Conservation (phyloP, 495 filamentous ascomycete species). For the Penicillium daleae region DNA sequence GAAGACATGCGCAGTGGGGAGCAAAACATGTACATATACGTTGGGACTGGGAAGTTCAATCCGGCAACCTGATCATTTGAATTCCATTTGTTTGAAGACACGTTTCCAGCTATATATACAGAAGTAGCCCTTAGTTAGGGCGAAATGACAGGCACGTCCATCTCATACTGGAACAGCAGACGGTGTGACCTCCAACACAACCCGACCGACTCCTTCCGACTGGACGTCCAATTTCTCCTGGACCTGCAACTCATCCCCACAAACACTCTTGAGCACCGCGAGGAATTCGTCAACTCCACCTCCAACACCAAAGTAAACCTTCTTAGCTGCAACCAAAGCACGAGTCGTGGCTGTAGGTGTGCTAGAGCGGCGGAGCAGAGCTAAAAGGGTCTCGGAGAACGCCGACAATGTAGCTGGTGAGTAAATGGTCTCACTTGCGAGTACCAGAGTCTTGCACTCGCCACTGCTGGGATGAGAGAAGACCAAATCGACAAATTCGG, state of each 20-base stretch:
- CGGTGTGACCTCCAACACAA: conserved; percentile 47
- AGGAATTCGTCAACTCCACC: conserved; percentile 91
- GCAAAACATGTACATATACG: conserved; percentile 50
- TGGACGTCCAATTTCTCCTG: conserved; percentile 64
- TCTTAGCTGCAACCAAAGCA: conserved; percentile 87
- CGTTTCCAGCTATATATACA: too few species aligned
- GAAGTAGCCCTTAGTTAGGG: neutral
- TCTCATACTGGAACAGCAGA: neutral
- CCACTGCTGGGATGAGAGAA: conserved; percentile 25
- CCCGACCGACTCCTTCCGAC: conserved; percentile 52
- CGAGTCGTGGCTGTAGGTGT: conserved; percentile 46
- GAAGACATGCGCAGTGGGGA: conserved; percentile 33
- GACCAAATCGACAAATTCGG: conserved; percentile 64
- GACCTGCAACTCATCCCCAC: conserved; percentile 60
- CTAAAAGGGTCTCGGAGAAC: conserved; percentile 75
- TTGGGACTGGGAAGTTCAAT: conserved; percentile 32
- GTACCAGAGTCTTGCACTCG: conserved; percentile 53
- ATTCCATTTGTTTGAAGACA: conserved; percentile 34
- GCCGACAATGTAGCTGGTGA: conserved; percentile 71
- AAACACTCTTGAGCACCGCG: conserved; percentile 57
- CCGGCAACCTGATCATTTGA: conserved; percentile 34
- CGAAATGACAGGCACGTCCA: neutral
- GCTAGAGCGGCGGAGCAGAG: conserved; percentile 60
- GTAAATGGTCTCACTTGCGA: conserved; percentile 96
- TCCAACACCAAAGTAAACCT: conserved; percentile 95